Percentiles rank a stretch among this genome's conserved stretches.
phyloP scores from a whole-genome alignment of 768 basidiomycete species.

The Pulveroboletus sp. region DNA sequence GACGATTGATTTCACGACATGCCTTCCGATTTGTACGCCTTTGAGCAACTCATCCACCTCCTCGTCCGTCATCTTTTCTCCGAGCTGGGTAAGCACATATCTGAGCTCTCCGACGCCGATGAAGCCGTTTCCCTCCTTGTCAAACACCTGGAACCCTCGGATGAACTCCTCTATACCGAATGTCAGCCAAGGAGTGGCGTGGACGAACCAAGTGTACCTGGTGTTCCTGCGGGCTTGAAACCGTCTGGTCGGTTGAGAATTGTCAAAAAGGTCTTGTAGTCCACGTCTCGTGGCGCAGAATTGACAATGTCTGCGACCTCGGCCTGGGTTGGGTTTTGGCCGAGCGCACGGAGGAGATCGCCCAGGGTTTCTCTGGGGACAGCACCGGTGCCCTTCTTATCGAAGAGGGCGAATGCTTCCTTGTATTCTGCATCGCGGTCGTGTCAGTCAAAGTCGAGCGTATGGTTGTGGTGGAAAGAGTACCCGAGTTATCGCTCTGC shows the following conservation, averaged over 20 bases:
- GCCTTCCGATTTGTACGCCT: constrained; percentile 90
- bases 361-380: constrained; percentile 88
- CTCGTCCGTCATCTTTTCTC: constrained; percentile 97
- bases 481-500: constrained; percentile 55
- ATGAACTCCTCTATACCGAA: constrained; percentile 88
- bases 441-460: constrained; percentile 4
- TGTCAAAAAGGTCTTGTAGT: constrained; percentile 86
- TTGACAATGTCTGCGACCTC: constrained; percentile 79
- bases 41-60: constrained; percentile 98
- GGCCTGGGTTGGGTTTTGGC: constrained; percentile 99
- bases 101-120: constrained; percentile 63
- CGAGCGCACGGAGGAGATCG: constrained; percentile 88
- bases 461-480: constrained; percentile 2
- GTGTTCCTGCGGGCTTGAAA: constrained; percentile 41
- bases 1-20: constrained; percentile 33
- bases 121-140: constrained; percentile 70
- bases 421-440: constrained; percentile 70
- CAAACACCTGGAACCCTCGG: constrained; percentile 98
- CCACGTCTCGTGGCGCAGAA: constrained; percentile 78
- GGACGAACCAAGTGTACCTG: constrained; percentile 50
- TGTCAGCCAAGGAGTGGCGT: no score
- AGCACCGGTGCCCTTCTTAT: constrained; percentile 91
- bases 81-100: constrained; percentile 93
- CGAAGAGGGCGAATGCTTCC: constrained; percentile 96
- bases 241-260: constrained; percentile 57